Percentiles rank a stretch among this genome's conserved stretches.
phyloP scores from a whole-genome alignment of 257 asterid species.

The Nicotiana noctiflora region DNA sequence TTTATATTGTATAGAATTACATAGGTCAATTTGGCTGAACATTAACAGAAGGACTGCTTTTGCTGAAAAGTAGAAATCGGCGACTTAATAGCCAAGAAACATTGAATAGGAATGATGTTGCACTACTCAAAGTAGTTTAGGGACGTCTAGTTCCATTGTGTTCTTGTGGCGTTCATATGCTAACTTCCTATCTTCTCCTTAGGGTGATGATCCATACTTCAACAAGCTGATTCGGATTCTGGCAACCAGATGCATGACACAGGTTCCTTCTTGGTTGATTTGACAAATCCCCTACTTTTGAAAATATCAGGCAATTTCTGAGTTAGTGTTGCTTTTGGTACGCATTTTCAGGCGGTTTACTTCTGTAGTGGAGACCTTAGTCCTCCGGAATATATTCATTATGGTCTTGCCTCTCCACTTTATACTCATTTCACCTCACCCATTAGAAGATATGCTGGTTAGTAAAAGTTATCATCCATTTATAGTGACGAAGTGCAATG shows the following conservation, averaged over 20 bases:
- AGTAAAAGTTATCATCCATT: constrained; percentile 4
- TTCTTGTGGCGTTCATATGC: neutral
- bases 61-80: neutral
- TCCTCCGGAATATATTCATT: constrained; percentile 81
- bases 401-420: constrained; percentile 89
- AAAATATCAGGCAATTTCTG: neutral
- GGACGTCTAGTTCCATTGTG: neutral
- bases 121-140: constrained; percentile 1
- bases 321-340: neutral
- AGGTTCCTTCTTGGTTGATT: constrained; percentile 35
- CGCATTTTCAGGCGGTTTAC: constrained; percentile 77
- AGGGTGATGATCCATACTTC: constrained; percentile 92
- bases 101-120: neutral
- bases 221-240: constrained; percentile 93
- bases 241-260: constrained; percentile 99
- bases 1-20: neutral
- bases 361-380: constrained; percentile 95
- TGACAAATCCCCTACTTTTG: neutral
- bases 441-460: constrained; percentile 96
- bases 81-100: neutral
- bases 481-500: constrained; percentile 12
- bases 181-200: neutral
- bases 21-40: neutral
- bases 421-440: constrained; percentile 99
- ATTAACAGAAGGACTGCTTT: neutral